Evolutionary conservation across 148 eudicot species (phyloP), one percentile per base, ranked within the genome.

Genomic region (Vaccinium macrocarpon): DNA sequence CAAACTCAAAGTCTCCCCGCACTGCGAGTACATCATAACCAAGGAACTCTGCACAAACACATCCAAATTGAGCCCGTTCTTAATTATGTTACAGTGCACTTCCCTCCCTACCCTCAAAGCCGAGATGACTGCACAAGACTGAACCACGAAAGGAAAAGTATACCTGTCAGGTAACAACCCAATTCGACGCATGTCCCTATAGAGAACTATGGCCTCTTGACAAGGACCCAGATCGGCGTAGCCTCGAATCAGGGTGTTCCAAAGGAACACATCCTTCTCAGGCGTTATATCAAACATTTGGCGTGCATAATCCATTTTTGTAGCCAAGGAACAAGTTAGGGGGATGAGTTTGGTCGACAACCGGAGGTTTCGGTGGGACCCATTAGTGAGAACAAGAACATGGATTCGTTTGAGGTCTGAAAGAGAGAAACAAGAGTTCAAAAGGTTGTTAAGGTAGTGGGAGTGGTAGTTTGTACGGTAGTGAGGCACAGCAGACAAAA

Each of bases 281-380:
- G 81, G 81, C 83, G 64, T 72, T 72, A 2, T 10, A 38, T 87
- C 83, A 35, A 87, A 87, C 89, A 87, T 75, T 27, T 71, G 72
- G 27, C 89, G 89, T 12, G 89, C 89, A 72, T 87, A 87, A 9
- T 78, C 86, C 87, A 85, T 81, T 6, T 81, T 61, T 21, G 81
- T 75, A 61, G 81, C 46, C n/a, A 71, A 25, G 23, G 32, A 62
- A 11, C 75, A 42, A 0, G 82, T 81, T 7, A 81, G 2, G 18
- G 62, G 52, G 77, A 82, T 15, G 84, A 85, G 64, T 85, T 85
- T 82, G 18, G 87, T 82, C 13, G 84, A 76, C 5, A 81, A 42
- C 0, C 52, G 81, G 21, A 76, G 84, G 79, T 48, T 82, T 49
- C 46, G 1, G 38, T 56, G 86, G 52, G 46, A 85, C 48, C 87